Base-by-base conservation (phyloP, 805 yeast genomes). In the Metschnikowia arizonensis region DNA sequence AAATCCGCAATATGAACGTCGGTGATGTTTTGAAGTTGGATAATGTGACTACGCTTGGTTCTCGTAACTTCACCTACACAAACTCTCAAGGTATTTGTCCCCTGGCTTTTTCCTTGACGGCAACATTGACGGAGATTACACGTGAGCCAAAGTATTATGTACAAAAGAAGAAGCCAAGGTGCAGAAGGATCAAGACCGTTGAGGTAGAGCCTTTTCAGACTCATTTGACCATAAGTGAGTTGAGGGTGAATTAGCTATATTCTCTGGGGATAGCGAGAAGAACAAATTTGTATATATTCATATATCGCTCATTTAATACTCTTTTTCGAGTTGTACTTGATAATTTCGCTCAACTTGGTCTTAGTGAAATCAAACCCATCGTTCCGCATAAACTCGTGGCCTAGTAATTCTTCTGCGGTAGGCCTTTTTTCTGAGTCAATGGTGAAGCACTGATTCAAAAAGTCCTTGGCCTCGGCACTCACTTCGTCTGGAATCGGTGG, bases 401-500 rank as follows among this genome's bases (percentile, higher is more conserved):
- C 53, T 37, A 82, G 60, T 15, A 90, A 64, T 37, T 76, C 73
- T 37, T 70, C 73, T 0, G 97, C 97, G 0, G 97, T 91, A 0
- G 98, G 99, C 56, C 99, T 73, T 53, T 73, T 64, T n/a, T 81
- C 83, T 0, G 99, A 90, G 57, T 91, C 85, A 28, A 71, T 69
- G 1, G 66, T 69, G 52, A 91, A 91, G 59, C 99, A 91, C 44
- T 70, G 62, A 52, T 83, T 82, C 48, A 93, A 65, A 56, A 93
- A 93, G 25, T 77, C 74, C 45, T 78, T 76, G 0, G 95, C 97
- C 5, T 67, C 77, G 3, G 59, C 61, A 1, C 89, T 79, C 0
- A 91, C 83, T 47, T 89, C 96, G n/a, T 85, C 90, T 0, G 97
- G 95, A 40, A 95, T 89, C 0, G 99, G 99, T 3, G 99, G 99